Base-by-base conservation (phyloP, 768 basidiomycete species). In the Boletus subcaerulescens region DNA sequence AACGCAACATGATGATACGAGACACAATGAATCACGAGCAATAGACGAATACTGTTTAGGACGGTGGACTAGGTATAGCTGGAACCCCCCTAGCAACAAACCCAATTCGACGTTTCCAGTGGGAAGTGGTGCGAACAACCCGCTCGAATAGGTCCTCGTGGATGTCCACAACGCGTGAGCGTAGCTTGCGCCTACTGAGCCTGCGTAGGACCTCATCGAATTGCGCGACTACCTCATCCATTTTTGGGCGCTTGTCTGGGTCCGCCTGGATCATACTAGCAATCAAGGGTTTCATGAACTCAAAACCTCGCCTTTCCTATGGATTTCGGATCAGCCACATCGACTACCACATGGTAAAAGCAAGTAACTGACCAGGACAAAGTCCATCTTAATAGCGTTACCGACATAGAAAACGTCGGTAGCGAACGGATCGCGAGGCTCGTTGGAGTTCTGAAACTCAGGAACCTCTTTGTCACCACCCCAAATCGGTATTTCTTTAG, bases 201-300 rank as follows among this genome's bases (percentile, higher is more conserved):
- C 29, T 26, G 11, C 35, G 22, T 1, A 14, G 26, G 15, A 65
- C 61, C 0, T 24, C 20, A 2, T 56, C 50, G 20, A 67, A 70
- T 10, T 56, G 65, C 0, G 31, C 3, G 2, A 69, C 68, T 3
- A 74, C 73, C 32, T 71, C 59, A 18, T 76, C 70, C 45, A 75
- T 75, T 0, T 60, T 73, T 0, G 76, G 76, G 9, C 77, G 68
- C 41, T 71, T 62, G 0, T 39, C 22, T 0, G 74, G 74, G 45
- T 75, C 69, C 4, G 62, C 59, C 22, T 71, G 67, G 0, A 70
- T 61, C 77, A 78, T 77, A 12, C 67, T 71, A 1, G 51, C 49
- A 3, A 75, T 52, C 3, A 77, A 57, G 0, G 68, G 65, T 29
- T 55, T 22, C 64, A 77, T 64, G 50, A 77, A 76, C 5, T 65